phyloP scores from a whole-genome alignment of 176 grass and related monocot species.

The Zoysia pacifica region DNA sequence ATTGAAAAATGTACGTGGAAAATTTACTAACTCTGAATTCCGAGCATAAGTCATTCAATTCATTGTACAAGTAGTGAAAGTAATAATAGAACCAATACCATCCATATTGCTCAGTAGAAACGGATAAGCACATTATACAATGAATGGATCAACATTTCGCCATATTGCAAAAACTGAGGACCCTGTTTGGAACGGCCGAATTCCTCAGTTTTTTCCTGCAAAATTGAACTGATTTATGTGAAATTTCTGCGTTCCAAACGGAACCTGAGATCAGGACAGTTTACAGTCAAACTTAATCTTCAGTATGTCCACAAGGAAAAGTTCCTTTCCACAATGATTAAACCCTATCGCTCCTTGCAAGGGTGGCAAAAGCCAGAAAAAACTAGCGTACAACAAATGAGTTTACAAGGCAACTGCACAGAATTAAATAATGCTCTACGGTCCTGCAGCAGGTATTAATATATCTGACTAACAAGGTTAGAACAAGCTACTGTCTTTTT shows the following conservation, averaged over 20 bases:
- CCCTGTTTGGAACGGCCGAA: too few relatives aligned
- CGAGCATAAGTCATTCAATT: neutral
- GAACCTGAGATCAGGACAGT: neutral
- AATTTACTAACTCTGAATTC: neutral
- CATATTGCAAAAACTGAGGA: too few relatives aligned
- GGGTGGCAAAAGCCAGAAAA: neutral
- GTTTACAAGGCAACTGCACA: constrained; percentile 42
- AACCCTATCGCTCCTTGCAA: neutral
- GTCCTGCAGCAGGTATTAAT: constrained; percentile 35
- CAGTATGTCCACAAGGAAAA: neutral
- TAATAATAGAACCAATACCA: neutral
- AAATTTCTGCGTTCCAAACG: too few relatives aligned
- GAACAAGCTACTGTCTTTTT: constrained; percentile 41
- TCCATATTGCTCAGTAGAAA: neutral
- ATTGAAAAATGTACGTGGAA: too few relatives aligned
- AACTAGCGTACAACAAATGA: constrained; percentile 16
- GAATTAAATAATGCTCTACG: neutral
- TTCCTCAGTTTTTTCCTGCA: too few relatives aligned
- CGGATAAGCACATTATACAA: neutral
- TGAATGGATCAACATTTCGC: neutral
- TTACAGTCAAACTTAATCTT: neutral
- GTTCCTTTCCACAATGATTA: constrained; percentile 16
- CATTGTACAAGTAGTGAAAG: neutral
- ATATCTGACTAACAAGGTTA: constrained; percentile 41
- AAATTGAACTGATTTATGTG: too few relatives aligned